Evolutionary conservation across 192 early-diverging fungal genomes (phyloP), one percentile per base, ranked within the genome.

Genomic region (Linnemannia elongata): DNA sequence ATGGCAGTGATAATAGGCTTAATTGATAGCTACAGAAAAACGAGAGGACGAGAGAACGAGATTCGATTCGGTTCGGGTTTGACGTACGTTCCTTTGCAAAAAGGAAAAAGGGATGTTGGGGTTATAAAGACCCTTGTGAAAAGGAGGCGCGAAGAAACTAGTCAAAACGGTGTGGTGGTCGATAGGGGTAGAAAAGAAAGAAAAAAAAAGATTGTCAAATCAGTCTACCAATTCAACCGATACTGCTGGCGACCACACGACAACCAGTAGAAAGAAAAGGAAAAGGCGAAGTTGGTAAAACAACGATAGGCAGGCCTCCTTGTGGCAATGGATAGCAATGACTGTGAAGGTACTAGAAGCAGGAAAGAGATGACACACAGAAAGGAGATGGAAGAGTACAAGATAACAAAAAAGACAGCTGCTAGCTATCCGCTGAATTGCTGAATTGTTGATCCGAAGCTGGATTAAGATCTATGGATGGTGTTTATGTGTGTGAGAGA

Each of bases 31-130:
- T 30, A 60, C 9, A 60, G 24, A 60, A 60, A 38, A 70, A 74
- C 73, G 45, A 74, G 45, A 74, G 45, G 54, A 74, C 27, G 41
- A 74, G 45, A 74, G 45, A 74, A 74, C 27, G 41, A 74, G 47
- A 74, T 74, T 38, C 47, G 47, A 74, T 33, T 49, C 60, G 9
- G 60, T 12, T 66, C 60, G 60, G 30, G n/a, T 33, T 66, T 30
- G 27, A 66, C n/a, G 13, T 15, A 30, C 60, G 27, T 15, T 8
- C 30, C 30, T 33, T 27, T 33, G 30, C 27, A 30, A 66, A 0
- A 4, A 60, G 17, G 24, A 24, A 55, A 6, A 18, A 60, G 0
- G 30, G 27, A 63, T 13, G 60, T 30, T 63, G 60, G 60, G 27
- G 27, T 63, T n/a, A 10, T 8, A 24, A 24, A 24, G 22, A 8